Evolutionary conservation across 2,329 filamentous ascomycete genomes (phyloP), one percentile per base, ranked within the genome.

Genomic region (Curvularia sp.): DNA sequence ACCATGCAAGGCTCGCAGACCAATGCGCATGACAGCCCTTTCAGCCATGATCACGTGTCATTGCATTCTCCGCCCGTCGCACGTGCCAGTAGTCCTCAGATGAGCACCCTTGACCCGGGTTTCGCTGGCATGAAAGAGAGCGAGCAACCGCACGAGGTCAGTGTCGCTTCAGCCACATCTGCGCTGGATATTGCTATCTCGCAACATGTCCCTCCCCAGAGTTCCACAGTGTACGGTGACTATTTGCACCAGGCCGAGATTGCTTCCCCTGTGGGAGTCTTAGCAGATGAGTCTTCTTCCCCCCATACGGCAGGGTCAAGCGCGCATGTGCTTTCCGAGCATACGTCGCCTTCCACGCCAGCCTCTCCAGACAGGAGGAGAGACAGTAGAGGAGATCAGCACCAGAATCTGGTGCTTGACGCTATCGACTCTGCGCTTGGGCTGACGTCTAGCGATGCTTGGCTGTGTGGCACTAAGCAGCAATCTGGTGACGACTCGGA

Each of bases 401-500:
- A 28, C 41, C 41, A 3, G 41, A 45, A 12, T 45, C 23, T 45
- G 41, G 23, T 45, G 41, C 41, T 45, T 45, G 41, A 28, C 13
- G 23, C 41, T 45, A 45, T 28, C 23, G 41, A 45, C n/a, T 45
- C 41, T 45, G 41, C 41, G 23, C 41, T 45, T 28, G 23, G 41
- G 15, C 23, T 45, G 3, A 45, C 41, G 5, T 18, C 41, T 45
- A 45, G 41, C 41, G 23, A 45, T 45, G 23, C 23, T 45, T 45
- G 41, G 41, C 41, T 45, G 23, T 28, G 41, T 45, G 23, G 41
- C 41, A 45, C 41, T 4, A 23, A 45, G 23, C 41, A 45, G 23
- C 41, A 45, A 28, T 45, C 41, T 45, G 41, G 13, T 45, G 23
- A 45, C 6, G 41, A 45, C 41, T 3, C 8, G 23, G 41, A 45